Evolutionary conservation across 805 yeast species (phyloP), one percentile per base, ranked within the genome.

Genomic region (Jamesozyma spencerorum): DNA sequence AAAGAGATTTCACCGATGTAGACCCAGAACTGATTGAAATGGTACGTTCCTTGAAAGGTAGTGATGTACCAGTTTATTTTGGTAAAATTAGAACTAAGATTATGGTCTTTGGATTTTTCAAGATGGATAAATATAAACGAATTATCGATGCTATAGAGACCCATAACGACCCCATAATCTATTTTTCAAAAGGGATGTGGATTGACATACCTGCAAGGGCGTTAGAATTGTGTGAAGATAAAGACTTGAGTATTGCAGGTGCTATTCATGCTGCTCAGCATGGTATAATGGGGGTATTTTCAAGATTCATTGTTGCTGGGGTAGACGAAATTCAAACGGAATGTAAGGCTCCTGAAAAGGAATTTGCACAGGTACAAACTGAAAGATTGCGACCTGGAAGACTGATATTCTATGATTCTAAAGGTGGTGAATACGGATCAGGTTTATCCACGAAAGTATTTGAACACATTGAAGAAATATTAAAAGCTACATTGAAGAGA

Each of bases 191-290:
- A 46, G 98, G 99, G 0, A 69, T 90, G 28, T 92, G 97, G 97
- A 72, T 92, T 5, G 95, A 92, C 57, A 71, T 92, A 1, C 94
- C 96, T 0, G 55, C 60, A 3, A 52, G 53, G n/a, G 84, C 85
- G 0, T 54, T 88, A 12, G 77, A 77, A 1, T 45, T 77, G 2
- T 67, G 90, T 26, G 63, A 68, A 3, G 59, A 56, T 3, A 85
- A 86, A 48, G 51, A 66, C 2, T 62, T 92, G 34, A 82, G 75
- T 42, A 65, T 80, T 2, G 90, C 97, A 0, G 98, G 85, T 4
- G 94, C 92, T 0, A 85, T 92, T n/a, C 99, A 92, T 64, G 97
- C 94, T 2, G 94, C 95, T 0, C 90, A 87, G 48, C 99, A 92
- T 65, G 86, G 86, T 0, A 64, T 92, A 1, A 79, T 92, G 72